Conservation (phyloP, 768 basidiomycete species). For the Lactarius indigo region DNA sequence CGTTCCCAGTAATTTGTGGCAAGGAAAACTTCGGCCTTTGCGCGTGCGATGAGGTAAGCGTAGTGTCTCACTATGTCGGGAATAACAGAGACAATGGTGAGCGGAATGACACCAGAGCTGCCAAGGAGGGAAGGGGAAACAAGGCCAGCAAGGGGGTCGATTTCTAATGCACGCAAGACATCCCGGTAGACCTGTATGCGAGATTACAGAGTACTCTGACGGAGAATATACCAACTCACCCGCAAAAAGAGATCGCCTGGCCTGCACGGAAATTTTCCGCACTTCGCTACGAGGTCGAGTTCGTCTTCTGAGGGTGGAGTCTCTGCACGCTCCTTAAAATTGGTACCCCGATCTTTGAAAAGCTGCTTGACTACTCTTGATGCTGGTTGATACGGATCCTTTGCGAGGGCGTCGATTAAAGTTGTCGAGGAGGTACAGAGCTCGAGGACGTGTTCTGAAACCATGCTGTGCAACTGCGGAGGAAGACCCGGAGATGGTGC, state of each 20-base stretch:
- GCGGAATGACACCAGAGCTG: slow-evolving; percentile 57
- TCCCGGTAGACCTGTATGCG: slow-evolving; percentile 54
- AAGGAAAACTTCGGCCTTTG: slow-evolving; percentile 61
- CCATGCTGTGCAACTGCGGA: slow-evolving; percentile 6
- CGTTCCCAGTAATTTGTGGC: slow-evolving; percentile 64
- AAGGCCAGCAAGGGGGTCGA: slow-evolving; percentile 51
- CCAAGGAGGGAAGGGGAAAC: slow-evolving; percentile 63
- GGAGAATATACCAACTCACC: slow-evolving; percentile 33
- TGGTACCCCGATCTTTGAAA: neutral
- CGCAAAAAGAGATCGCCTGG: slow-evolving; percentile 61
- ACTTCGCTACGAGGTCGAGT: slow-evolving; percentile 43
- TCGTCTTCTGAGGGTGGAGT: slow-evolving; percentile 29
- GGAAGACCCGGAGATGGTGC: neutral
- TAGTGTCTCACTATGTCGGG: slow-evolving; percentile 75
- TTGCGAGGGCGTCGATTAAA: slow-evolving; percentile 13
- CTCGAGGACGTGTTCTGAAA: slow-evolving; percentile 15
- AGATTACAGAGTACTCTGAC: neutral
- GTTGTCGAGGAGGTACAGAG: slow-evolving; percentile 21
- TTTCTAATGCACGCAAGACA: slow-evolving; percentile 54
- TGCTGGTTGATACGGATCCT: slow-evolving; percentile 4
- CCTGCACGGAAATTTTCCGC: slow-evolving; percentile 50
- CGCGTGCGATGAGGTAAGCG: slow-evolving; percentile 55
- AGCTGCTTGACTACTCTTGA: slow-evolving; percentile 11
- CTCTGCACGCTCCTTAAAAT: neutral
- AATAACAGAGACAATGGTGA: slow-evolving; percentile 59